These are phyloP conservation scores for Margaritispora aquatica DNA, from an alignment of 495 filamentous ascomycete genomes.

Conservation along the genomic window DNA sequence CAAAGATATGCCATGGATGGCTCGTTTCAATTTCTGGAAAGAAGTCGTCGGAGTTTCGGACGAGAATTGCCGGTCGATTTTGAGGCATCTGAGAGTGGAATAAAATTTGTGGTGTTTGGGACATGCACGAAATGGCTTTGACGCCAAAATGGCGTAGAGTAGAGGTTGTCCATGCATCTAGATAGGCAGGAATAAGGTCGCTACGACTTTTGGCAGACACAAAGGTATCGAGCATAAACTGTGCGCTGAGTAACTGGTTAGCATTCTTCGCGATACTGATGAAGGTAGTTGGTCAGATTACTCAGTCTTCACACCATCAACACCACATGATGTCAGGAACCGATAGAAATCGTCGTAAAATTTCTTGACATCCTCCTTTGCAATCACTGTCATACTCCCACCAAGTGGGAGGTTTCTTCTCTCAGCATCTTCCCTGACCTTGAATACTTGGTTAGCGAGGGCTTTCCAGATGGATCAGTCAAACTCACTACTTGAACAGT, in stretches of 20 bases:
- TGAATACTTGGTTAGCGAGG: not conserved
- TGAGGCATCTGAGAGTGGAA: conserved; percentile 76
- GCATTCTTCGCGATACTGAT: not conserved
- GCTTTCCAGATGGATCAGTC: not conserved
- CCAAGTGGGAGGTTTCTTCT: conserved; percentile 46
- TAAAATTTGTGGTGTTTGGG: conserved; percentile 71
- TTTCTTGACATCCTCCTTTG: conserved; percentile 56
- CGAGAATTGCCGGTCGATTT: conserved; percentile 59
- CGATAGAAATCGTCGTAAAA: conserved; percentile 92
- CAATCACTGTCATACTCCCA: conserved; percentile 68
- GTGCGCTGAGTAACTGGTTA: conserved; percentile 37
- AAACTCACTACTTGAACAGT: conserved; percentile 54
- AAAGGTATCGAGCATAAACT: conserved; percentile 79
- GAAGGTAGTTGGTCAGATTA: not conserved
- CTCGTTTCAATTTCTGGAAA: conserved; percentile 71
- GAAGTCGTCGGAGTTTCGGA: conserved; percentile 93
- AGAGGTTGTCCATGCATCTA: conserved; percentile 81
- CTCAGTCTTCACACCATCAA: conserved; percentile 78
- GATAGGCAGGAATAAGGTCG: conserved; percentile 64
- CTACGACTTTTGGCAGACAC: conserved; percentile 59
- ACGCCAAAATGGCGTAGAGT: conserved; percentile 68
- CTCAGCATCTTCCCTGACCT: conserved; percentile 35
- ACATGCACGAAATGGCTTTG: conserved; percentile 89
- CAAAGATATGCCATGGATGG: conserved; percentile 92
- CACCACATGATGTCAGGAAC: conserved; percentile 60